Evolutionary conservation across 2,329 filamentous ascomycete genomes (phyloP), one percentile per base, ranked within the genome.

Genomic region (Arthrobotrys iridis): DNA sequence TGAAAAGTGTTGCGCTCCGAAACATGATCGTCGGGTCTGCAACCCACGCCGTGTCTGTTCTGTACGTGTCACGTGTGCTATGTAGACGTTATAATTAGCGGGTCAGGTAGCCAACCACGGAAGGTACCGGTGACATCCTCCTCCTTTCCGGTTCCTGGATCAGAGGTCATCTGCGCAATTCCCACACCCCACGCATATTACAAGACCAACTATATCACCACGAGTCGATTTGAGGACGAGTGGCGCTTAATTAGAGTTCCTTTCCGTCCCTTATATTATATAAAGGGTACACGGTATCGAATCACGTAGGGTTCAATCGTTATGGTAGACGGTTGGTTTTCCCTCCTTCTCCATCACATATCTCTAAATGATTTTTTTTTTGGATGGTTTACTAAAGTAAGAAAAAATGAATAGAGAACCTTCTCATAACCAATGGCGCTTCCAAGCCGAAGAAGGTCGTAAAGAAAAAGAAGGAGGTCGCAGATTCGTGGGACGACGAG

Each of bases 401-500:
- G 37, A 48, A 57, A 30, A 63, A 60, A n/a, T n/a, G n/a, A 50
- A 8, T 62, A 57, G 67, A 73, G 28, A 43, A 35, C 41, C 64
- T 73, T 6, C 63, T 73, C 37, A 22, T 57, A 18, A 22, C 46
- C 20, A 50, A 68, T 10, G 26, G 68, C 55, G 45, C 46, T 8
- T 15, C 40, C 10, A 72, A 76, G 28, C 35, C 68, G 15, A 58
- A 79, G 40, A 65, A 48, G 13, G 46, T 40, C 30, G 46, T 35
- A 18, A 78, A 78, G 41, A 80, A 79, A 59, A 84, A 83, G 77
- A 79, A 82, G 63, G 70, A 80, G 41, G 83, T 90, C 18, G 87
- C 86, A 62, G 91, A 93, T 77, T 92, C 89, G 45, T 93, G 91
- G 91, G 91, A 93, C 82, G 90, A 95, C 79, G 91, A 91, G 66